Base-by-base conservation (phyloP, 2,329 filamentous ascomycete genomes). In the Chaetomiaceae sp. region DNA sequence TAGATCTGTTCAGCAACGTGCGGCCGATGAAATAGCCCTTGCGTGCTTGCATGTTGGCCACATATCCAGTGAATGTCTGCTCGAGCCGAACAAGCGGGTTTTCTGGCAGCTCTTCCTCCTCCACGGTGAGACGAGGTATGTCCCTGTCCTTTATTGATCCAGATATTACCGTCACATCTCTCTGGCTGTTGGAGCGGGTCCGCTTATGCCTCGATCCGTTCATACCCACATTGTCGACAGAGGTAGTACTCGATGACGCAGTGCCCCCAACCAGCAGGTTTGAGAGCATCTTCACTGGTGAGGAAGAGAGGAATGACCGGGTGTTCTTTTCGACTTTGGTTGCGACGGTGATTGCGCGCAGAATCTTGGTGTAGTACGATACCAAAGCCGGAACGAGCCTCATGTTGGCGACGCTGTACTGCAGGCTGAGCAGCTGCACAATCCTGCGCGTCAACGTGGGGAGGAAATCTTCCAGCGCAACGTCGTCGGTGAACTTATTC, bases 261-360 rank as follows among this genome's bases (percentile, higher is more conserved):
- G 71, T 77, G 51, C 77, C 80, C 21, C 82, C 81, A 30, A 82
- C 80, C 62, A 95, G 82, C 49, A 96, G 81, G 64, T 80, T 95
- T 0, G 91, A 95, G 14, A 97, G 75, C 64, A 96, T 78, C 67
- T 96, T 97, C 43, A 95, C 89, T 0, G 92, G 91, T 1, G 91
- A 96, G n/a, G 86, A 81, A 4, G 84, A 84, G 9, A 92, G 78
- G 65, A 89, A 88, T 0, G 83, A 84, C 50, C 79, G 79, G 10
- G 82, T 79, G 51, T 45, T 60, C 21, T 50, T 48, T 66, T 82
- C 82, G 0, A 79, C 76, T 36, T 85, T 79, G 29, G 81, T 74
- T 18, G 81, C 75, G 36, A 88, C 75, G 42, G 79, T 80, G 21
- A 96, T 72, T 4, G 84, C 82, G 30, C 85, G 85, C 25, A 96